phyloP scores from a whole-genome alignment of 1,139 yeast genomes.

The Taphrina pruni region DNA sequence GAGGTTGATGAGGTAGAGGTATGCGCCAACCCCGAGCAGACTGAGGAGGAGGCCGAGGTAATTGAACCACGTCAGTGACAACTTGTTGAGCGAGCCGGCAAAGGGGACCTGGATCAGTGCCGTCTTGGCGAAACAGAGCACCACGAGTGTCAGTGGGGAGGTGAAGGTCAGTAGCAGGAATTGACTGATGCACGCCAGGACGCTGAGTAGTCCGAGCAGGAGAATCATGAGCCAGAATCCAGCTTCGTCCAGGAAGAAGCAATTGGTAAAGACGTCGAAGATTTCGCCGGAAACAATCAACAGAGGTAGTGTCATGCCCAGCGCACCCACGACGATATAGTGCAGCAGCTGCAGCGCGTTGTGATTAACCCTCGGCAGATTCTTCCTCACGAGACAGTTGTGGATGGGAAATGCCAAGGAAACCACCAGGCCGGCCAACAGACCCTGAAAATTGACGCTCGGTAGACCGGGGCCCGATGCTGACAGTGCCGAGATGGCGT shows the following conservation, averaged over 20 bases:
- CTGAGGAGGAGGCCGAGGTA: conserved; percentile 14
- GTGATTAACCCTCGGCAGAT: conserved; percentile 1
- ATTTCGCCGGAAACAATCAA: conserved; percentile 29
- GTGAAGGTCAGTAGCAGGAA: conserved; percentile 27
- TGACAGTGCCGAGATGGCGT: conserved; percentile 18
- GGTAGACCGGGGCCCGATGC: conserved; percentile 9
- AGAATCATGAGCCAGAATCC: conserved; percentile 35
- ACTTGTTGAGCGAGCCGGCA: conserved; percentile 9
- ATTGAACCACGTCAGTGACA: conserved; percentile 6
- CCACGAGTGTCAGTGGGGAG: conserved; percentile 31
- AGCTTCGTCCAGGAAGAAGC: conserved; percentile 31
- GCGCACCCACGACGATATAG: conserved; percentile 16
- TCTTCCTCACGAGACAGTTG: conserved; percentile 21
- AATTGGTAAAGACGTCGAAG: conserved; percentile 28
- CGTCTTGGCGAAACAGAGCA: conserved; percentile 29
- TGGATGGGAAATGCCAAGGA: conserved; percentile 29
- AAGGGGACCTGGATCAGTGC: conserved; percentile 27
- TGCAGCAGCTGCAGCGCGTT: conserved; percentile 26
- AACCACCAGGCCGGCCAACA: conserved; percentile 24
- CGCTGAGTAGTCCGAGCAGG: conserved; percentile 16
- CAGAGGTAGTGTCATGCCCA: conserved; percentile 12
- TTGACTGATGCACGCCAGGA: conserved; percentile 26
- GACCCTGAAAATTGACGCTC: conserved; percentile 20
- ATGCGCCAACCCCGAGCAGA: conserved; percentile 8
- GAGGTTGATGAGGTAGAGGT: conserved; percentile 22